Base-by-base conservation (phyloP, 1,139 yeast genomes). In the Nakaseomyces kungkrabaensis region DNA sequence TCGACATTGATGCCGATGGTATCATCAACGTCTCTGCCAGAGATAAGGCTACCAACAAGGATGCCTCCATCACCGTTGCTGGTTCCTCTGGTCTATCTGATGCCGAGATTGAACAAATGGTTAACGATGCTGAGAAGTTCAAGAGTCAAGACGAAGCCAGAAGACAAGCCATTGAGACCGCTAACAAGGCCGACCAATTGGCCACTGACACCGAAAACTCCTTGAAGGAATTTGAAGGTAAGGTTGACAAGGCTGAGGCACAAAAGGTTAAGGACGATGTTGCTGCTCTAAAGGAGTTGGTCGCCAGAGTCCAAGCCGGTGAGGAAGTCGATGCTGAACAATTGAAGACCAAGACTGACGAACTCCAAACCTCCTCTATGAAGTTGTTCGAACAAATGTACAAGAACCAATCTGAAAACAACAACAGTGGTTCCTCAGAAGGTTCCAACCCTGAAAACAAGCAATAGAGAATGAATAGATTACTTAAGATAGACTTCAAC, bases 1-100 rank as follows among this genome's bases (percentile, higher is more conserved):
- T 90, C 70, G 98, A 90, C 74, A 86, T 90, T 68, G 98, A 90
- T 72, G 96, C 98, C 57, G 97, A 90, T 74, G 97, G 98, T 73
- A 92, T 92, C 73, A 89, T 92, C 78, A 92, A 92, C 79, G 98
- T 92, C 60, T 85, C 95, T 71, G 98, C 97, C 59, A 86, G 90
- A 75, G 98, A 92, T 75, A 90, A 90, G 82, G 96, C 97, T 61
- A 85, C 96, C 62, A 88, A 88, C 81, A 89, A 90, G 82, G 97
- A 92, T 71, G 95, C 96, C 65, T 87, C 97, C 59, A 90, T 92
- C 77, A 90, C 97, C 56, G 97, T 92, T 70, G 97, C 97, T 59
- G 97, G 97, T 60, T 87, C 97, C 51, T 90, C 97, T 51, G 98
- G 98, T 74, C 79, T 92, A 66, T 85, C 96, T 60, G 97, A 92